Evolutionary conservation across 768 basidiomycete genomes (phyloP).

Genomic region (Lanmaoa rubissima): DNA sequence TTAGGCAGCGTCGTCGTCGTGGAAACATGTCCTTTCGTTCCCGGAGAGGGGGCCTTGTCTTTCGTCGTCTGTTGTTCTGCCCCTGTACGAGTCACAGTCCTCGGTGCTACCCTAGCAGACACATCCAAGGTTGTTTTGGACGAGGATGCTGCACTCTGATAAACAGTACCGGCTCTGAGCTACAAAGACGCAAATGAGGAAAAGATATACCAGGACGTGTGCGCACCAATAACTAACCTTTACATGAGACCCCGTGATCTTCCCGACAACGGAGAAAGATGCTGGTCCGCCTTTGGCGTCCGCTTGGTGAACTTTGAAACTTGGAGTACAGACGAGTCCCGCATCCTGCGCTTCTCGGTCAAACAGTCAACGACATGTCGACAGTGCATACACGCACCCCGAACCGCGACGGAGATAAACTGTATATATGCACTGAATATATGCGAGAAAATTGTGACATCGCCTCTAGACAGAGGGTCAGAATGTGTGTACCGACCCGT

Average conservation of each 20-base stretch:
- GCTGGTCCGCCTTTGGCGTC: conserved; percentile 31
- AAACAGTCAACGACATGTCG: not conserved
- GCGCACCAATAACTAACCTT: conserved; percentile 36
- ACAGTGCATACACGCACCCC: conserved; percentile 31
- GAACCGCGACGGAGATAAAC: conserved; percentile 63
- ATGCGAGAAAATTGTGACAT: conserved; percentile 52
- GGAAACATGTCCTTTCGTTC: conserved; percentile 24
- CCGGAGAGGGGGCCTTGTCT: conserved; percentile 26
- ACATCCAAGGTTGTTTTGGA: conserved; percentile 45
- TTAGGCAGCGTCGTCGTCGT: conserved; percentile 23
- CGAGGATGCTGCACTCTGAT: conserved; percentile 32
- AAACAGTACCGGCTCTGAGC: conserved; percentile 11
- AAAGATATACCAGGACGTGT: not conserved
- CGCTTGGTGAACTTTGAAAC: conserved; percentile 28
- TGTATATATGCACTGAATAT: conserved; percentile 65
- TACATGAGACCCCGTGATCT: conserved; percentile 44
- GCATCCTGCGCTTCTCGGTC: conserved; percentile 38
- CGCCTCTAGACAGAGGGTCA: conserved; percentile 38
- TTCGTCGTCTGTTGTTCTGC: conserved; percentile 15
- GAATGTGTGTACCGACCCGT: not conserved
- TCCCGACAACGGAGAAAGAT: conserved; percentile 34
- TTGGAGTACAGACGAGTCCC: conserved; percentile 39
- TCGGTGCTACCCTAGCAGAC: conserved; percentile 11
- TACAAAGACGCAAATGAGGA: conserved; percentile 1
- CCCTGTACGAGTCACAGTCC: conserved; percentile 10